Evolutionary conservation across 108 stramenopile genomes (phyloP).

Genomic region (Pseudonitzschia pungens): DNA sequence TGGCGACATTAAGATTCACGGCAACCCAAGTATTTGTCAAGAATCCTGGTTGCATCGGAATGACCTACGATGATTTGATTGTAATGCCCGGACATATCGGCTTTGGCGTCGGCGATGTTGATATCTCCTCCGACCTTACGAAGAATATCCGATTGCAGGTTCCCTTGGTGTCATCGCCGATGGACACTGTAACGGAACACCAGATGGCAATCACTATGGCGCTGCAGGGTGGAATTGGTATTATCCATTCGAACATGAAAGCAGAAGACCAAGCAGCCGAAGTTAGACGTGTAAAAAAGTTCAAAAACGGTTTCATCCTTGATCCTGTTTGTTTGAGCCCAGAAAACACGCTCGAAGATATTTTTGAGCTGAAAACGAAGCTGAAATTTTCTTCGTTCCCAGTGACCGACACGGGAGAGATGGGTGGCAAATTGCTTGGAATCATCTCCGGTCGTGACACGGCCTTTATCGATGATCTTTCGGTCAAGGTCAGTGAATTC

Average conservation of each 20-base stretch:
- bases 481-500: constrained; percentile 80
- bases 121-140: constrained; percentile 89
- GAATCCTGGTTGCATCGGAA: constrained; percentile 85
- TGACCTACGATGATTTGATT: constrained; percentile 99
- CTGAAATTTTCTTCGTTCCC: constrained; percentile 98
- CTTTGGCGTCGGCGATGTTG: constrained; percentile 92
- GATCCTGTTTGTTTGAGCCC: constrained; percentile 96
- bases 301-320: constrained; percentile 99
- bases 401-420: constrained; percentile 95
- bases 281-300: constrained; percentile 94
- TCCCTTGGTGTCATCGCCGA: constrained; percentile 98
- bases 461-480: constrained; percentile 90
- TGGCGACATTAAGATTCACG: constrained; percentile 67
- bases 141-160: constrained; percentile 87
- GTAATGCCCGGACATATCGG: constrained; percentile 97
- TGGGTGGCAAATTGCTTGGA: constrained; percentile 95
- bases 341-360: constrained; percentile 88
- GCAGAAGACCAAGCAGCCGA: constrained; percentile 92
- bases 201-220: constrained; percentile 99
- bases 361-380: constrained; percentile 72
- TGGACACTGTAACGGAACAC: constrained; percentile 99
- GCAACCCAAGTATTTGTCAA: constrained; percentile 78
- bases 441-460: constrained; percentile 98
- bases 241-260: constrained; percentile 98
- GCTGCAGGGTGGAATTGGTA: constrained; percentile 98